These are phyloP conservation scores for Lentinula detonsa DNA, from an alignment of 768 basidiomycete species.

Conservation along the genomic window DNA sequence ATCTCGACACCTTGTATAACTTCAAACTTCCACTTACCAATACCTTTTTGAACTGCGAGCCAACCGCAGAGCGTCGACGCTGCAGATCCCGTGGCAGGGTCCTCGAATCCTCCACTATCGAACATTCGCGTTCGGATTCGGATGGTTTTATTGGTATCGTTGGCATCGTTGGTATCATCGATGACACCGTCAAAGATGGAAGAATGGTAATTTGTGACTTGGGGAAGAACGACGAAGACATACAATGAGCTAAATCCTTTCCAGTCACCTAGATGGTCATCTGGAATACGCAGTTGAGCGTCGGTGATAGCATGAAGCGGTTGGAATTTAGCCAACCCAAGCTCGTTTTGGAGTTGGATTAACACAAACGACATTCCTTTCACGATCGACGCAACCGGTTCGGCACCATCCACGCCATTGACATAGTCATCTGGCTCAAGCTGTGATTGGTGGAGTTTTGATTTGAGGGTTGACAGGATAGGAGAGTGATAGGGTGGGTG, in stretches of 20 bases:
- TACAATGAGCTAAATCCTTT: slow-evolving; percentile 29
- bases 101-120: slow-evolving; percentile 27
- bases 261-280: slow-evolving; percentile 33
- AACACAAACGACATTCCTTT: slow-evolving; percentile 42
- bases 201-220: slow-evolving; percentile 14
- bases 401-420: slow-evolving; percentile 25
- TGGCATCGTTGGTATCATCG: background rate
- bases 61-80: slow-evolving; percentile 37
- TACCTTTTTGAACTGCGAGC: slow-evolving; percentile 28
- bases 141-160: background rate
- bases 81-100: slow-evolving; percentile 42
- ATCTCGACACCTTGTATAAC: slow-evolving; percentile 42
- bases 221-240: slow-evolving; percentile 25
- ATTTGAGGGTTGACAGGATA: background rate
- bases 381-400: slow-evolving; percentile 36
- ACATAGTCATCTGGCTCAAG: slow-evolving; percentile 27
- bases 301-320: slow-evolving; percentile 12
- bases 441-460: slow-evolving; percentile 23
- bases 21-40: slow-evolving; percentile 27
- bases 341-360: slow-evolving; percentile 29
- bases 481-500: slow-evolving; percentile 23
- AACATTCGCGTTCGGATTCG: slow-evolving; percentile 35
- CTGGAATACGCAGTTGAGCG: slow-evolving; percentile 16
- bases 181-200: background rate
- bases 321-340: slow-evolving; percentile 27